Base-by-base conservation (phyloP, 2,329 filamentous ascomycete genomes). In the Fusarium oxysporum region DNA sequence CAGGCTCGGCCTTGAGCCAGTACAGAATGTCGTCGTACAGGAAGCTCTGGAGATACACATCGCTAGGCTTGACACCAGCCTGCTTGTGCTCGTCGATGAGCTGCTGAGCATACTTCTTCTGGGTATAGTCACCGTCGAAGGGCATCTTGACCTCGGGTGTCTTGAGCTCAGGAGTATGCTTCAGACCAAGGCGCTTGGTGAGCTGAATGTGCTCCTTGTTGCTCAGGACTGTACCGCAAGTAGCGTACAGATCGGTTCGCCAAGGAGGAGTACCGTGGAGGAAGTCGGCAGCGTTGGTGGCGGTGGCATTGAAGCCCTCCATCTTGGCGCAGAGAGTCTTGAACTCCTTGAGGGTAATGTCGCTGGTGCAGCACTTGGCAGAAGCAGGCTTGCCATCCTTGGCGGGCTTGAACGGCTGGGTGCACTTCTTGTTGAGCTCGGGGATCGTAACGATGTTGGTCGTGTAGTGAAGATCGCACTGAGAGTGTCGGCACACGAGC, bases 141-240 rank as follows among this genome's bases (percentile, higher is more conserved):
- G 92, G 92, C 91, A 93, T 93, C n/a, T 85, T 78, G n/a, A 93
- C 89, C 73, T 88, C 83, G 40, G 89, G 91, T 0, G 88, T 89
- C 84, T 93, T 93, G 37, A 92, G 85, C 81, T 93, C 91, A 9
- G 90, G 87, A 0, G 89, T 91, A 81, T 91, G 92, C 72, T 89
- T 86, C 14, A 92, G 83, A 41, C 88, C 90, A 45, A 89, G 83
- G 4, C 81, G 80, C 72, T 92, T 84, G 55, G 90, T 86, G 43
- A 92, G 80, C 38, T 84, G 81, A 75, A 93, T 91, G 80, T 89
- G 91, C 70, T 91, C 88, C 72, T 89, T 85, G 72, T 91, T 87
- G 1, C 86, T 87, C 78, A 91, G 82, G 33, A 91, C 79, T n/a
- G 87, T 90, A 62, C 86, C 89, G 83, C 92, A 93, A 5, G 86